A percentile compares a stretch with the other conserved stretches of the same genome.
Evolutionary conservation across 2,329 filamentous ascomycete genomes (phyloP).

Genomic region (Claviceps pazoutovae): DNA sequence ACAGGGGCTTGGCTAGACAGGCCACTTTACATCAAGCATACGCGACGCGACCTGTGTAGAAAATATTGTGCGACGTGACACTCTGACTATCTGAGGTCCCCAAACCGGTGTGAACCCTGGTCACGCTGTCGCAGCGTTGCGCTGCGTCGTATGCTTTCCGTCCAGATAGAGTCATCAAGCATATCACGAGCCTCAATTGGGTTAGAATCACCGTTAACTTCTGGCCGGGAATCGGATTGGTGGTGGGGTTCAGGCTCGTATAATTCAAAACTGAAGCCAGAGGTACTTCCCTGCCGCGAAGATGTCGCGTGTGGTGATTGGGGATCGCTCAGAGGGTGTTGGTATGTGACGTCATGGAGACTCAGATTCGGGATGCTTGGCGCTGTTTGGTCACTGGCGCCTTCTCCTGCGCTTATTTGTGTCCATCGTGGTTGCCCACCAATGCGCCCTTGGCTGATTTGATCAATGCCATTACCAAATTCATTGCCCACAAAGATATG

Average conservation of each 20-base stretch:
- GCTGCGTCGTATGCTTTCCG: slow-evolving; percentile 79
- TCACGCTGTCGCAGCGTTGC: slow-evolving; percentile 50
- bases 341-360: slow-evolving; percentile 15
- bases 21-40: too few species aligned
- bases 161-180: slow-evolving; percentile 82
- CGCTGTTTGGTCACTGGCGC: not conserved
- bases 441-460: not conserved
- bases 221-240: slow-evolving; percentile 25
- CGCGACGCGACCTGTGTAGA: too few species aligned
- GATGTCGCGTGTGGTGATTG: slow-evolving; percentile 29
- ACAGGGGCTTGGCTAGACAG: too few species aligned
- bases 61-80: too few species aligned
- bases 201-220: slow-evolving; percentile 52
- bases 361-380: slow-evolving; percentile 28
- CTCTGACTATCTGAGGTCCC: slow-evolving; percentile 11
- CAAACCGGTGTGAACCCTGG: slow-evolving; percentile 20
- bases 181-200: slow-evolving; percentile 69
- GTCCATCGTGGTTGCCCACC: slow-evolving; percentile 6
- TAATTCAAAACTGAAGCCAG: slow-evolving; percentile 46
- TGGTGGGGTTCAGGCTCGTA: slow-evolving; percentile 27
- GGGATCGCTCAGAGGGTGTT: slow-evolving; percentile 42
- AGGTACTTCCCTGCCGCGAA: slow-evolving; percentile 30
- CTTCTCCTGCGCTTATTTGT: slow-evolving; percentile 8
- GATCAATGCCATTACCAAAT: slow-evolving; percentile 27
- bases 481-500: slow-evolving; percentile 85